These are phyloP conservation scores for Iris macrosiphon DNA, from an alignment of 106 monocot species.

Conservation along the genomic window DNA sequence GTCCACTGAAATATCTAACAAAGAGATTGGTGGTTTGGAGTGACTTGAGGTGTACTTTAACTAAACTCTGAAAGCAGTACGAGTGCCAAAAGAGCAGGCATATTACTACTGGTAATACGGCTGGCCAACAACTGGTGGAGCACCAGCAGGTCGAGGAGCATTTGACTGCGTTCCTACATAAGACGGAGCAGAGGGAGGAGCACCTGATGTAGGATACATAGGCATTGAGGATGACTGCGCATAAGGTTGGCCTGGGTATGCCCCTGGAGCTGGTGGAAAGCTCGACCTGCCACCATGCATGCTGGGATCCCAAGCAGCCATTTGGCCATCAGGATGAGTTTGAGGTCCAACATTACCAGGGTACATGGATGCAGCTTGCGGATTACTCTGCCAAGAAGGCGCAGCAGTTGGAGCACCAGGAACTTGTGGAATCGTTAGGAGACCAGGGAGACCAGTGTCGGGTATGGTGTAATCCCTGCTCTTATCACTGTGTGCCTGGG, in stretches of 20 bases:
- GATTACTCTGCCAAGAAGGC: slow-evolving; percentile 39
- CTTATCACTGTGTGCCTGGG: slow-evolving; percentile 81
- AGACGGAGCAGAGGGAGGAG: slow-evolving; percentile 7
- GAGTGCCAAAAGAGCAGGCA: neutral
- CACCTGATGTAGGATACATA: slow-evolving; percentile 1
- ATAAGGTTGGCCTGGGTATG: slow-evolving; percentile 25
- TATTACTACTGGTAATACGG: slow-evolving; percentile 30
- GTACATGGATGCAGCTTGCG: slow-evolving; percentile 24
- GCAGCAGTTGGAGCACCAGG: slow-evolving; percentile 22
- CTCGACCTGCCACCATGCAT: slow-evolving; percentile 19
- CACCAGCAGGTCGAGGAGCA: slow-evolving; percentile 8
- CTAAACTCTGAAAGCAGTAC: too few species aligned
- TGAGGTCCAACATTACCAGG: neutral
- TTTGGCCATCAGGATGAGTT: slow-evolving; percentile 19
- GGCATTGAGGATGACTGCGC: slow-evolving; percentile 10
- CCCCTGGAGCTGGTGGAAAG: slow-evolving; percentile 14
- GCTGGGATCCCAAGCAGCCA: slow-evolving; percentile 48
- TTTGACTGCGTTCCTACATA: slow-evolving; percentile 13
- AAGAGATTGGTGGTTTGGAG: too few species aligned
- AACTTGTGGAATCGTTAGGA: slow-evolving; percentile 45
- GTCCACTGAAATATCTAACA: too few species aligned
- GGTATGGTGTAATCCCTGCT: slow-evolving; percentile 86
- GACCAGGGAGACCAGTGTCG: slow-evolving; percentile 42
- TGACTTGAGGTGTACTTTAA: too few species aligned
- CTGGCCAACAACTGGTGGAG: slow-evolving; percentile 21